Conservation (phyloP, 1,284 basidiomycete genomes). For the Somion occarium region DNA sequence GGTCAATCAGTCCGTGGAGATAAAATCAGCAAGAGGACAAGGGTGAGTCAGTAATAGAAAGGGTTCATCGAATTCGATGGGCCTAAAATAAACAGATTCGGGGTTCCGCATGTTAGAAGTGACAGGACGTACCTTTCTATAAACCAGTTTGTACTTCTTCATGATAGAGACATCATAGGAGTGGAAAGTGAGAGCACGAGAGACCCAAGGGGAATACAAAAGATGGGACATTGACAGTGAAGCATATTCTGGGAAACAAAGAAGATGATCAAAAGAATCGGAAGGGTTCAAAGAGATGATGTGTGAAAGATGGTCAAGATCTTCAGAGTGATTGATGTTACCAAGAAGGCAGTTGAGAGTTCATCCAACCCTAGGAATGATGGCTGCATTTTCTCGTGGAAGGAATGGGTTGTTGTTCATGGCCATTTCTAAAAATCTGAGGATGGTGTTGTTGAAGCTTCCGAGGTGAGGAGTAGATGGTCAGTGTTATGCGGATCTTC, state of each 20-base stretch:
- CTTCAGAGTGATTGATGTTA: not conserved
- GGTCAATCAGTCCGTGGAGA: not conserved
- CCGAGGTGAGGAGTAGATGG: not conserved
- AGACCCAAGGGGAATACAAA: constrained; percentile 19
- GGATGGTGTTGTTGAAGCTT: not conserved
- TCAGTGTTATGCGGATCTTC: not conserved
- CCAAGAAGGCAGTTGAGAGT: not conserved
- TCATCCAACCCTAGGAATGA: too few relatives aligned
- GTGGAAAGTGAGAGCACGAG: constrained; percentile 7
- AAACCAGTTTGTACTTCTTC: constrained; percentile 26
- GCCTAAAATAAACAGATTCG: constrained; percentile 18
- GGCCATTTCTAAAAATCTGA: not conserved
- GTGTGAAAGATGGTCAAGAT: not conserved
- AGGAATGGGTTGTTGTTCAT: too few relatives aligned
- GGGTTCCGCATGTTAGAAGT: constrained; percentile 28
- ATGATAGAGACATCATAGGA: constrained; percentile 5
- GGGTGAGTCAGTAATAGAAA: constrained; percentile 1
- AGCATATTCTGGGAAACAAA: not conserved
- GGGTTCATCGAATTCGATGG: not conserved
- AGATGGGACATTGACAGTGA: constrained; percentile 1
- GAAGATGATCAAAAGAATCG: not conserved
- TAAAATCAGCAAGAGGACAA: constrained; percentile 1
- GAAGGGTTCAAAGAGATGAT: not conserved
- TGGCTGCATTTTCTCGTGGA: too few relatives aligned
- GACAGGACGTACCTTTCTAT: constrained; percentile 27